Evolutionary conservation across 257 asterid genomes (phyloP).

Genomic region (Solanum corneliomulleri): DNA sequence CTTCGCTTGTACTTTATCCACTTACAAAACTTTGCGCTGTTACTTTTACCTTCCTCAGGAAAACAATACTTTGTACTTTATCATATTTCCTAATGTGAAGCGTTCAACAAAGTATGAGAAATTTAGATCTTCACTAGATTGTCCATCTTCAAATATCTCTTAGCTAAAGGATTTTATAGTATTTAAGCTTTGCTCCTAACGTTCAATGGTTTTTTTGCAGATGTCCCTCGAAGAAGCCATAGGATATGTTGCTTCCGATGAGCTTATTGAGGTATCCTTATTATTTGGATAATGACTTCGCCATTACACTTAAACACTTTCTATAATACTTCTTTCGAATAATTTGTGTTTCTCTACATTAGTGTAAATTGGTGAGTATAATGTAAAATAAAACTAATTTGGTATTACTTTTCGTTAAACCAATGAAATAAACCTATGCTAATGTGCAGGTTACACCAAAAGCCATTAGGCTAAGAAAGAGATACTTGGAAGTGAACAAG

Average conservation of each 20-base stretch:
- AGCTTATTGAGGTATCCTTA: conserved; percentile 79
- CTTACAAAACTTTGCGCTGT: background rate
- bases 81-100: background rate
- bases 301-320: background rate
- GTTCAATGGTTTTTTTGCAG: conserved; percentile 27
- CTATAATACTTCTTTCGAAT: background rate
- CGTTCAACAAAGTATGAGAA: background rate
- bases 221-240: conserved; percentile 94
- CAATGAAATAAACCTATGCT: background rate
- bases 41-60: background rate
- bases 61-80: background rate
- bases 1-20: background rate
- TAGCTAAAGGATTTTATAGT: background rate
- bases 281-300: background rate
- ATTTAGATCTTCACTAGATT: background rate
- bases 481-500: conserved; percentile 76
- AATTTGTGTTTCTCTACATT: background rate
- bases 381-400: background rate
- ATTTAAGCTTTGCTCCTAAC: background rate
- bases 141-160: background rate
- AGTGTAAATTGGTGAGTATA: background rate
- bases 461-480: conserved; percentile 82
- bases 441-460: conserved; percentile 79
- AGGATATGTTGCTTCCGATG: conserved; percentile 93
- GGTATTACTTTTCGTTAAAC: background rate